A percentile compares a stretch with the other conserved stretches of the same genome.
Conservation (phyloP, 768 basidiomycete species). For the Suillus occidentalis region DNA sequence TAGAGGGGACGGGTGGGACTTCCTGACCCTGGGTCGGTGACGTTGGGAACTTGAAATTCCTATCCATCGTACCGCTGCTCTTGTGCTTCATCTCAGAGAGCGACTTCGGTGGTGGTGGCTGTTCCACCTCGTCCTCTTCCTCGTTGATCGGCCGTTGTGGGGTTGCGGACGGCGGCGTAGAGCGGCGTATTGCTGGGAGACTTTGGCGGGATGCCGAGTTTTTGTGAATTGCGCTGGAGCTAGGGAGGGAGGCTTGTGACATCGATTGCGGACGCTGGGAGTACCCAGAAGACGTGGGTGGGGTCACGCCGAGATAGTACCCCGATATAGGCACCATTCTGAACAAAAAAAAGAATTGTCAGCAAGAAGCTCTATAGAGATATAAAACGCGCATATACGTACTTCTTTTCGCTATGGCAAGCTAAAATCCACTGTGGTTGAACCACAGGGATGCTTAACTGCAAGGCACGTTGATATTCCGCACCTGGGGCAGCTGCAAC, state of each 20-base stretch:
- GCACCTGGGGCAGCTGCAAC: constrained; percentile 66
- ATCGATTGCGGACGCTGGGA: constrained; percentile 67
- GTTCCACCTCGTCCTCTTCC: constrained; percentile 35
- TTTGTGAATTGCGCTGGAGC: constrained; percentile 38
- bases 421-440: constrained; percentile 95
- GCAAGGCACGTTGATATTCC: constrained; percentile 93
- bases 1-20: constrained; percentile 14
- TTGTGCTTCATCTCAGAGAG: constrained; percentile 33
- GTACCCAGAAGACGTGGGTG: constrained; percentile 43
- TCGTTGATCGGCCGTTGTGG: constrained; percentile 41
- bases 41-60: constrained; percentile 68
- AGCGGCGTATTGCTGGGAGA: constrained; percentile 59
- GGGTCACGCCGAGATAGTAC: constrained; percentile 78
- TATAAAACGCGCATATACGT: constrained; percentile 24
- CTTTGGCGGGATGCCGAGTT: constrained; percentile 58
- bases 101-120: constrained; percentile 24
- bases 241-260: constrained; percentile 63
- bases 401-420: constrained; percentile 85
- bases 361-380: constrained; percentile 3
- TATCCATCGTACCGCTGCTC: constrained; percentile 77
- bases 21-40: constrained; percentile 30
- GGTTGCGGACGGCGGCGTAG: constrained; percentile 39
- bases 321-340: constrained; percentile 87
- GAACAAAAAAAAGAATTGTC: background rate
- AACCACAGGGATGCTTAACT: constrained; percentile 92